Evolutionary conservation across 176 grass and related monocot species (phyloP), one percentile per base, ranked within the genome.

Genomic region (Aechmea fasciata): DNA sequence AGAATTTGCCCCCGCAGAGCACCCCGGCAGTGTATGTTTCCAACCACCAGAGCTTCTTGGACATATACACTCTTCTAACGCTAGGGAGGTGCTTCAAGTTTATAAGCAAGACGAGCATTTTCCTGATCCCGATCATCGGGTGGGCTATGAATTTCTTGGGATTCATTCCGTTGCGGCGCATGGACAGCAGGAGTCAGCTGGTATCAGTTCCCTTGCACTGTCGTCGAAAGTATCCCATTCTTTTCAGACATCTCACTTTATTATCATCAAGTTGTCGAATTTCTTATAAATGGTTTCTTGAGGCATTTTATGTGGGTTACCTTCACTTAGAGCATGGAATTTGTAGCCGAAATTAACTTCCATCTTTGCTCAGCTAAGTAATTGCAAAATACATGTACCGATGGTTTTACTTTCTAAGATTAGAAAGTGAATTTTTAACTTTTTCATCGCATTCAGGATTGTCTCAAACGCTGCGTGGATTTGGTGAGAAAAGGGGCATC

Each of bases 101-200:
- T 81, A 96, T 96, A 76, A 96, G 93, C 93, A 96, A 96, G 83
- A 92, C 83, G 13, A 90, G 93, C 78, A 96, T 92, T 70, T 96
- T 96, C 71, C 50, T 96, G 64, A 81, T 91, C 75, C 93, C 93
- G 26, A 83, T 96, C 73, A 90, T 96, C 74, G 93, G 93, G 9
- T 96, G 93, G 93, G 93, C 93, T 2, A 96, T 96, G 93, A 89
- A 87, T 81, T 85, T 96, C 70, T 69, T 92, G 68, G 93, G 93
- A 59, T 86, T 96, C 77, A 90, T 96, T 82, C 86, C 93, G 47
- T 72, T 96, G 62, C 67, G 83, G 57, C 83, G 89, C 65, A 85
- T 87, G 85, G 93, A 96, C 73, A 87, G 81, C 81, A 96, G 79
- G 79, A 96, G 89, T 63, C 93, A 92, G 66, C 67, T 96, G 93